phyloP scores from a whole-genome alignment of 768 basidiomycete species.

The Rhodotorula taiwanensis region DNA sequence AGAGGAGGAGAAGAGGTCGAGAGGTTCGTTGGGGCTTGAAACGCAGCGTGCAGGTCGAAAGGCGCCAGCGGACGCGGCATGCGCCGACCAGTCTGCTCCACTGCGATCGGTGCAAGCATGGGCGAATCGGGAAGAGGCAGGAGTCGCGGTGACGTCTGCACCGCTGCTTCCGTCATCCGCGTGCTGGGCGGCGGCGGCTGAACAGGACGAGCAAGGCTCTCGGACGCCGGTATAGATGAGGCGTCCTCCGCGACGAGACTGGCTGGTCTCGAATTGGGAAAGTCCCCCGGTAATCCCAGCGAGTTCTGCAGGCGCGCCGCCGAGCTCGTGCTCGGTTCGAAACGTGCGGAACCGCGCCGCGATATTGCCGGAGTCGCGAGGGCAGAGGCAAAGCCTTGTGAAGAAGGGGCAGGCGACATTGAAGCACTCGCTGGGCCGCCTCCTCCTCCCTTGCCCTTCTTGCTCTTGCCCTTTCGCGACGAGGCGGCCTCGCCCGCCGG shows the following conservation, averaged over 20 bases:
- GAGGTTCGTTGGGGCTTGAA: conserved; percentile 18
- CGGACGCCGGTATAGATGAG: not conserved
- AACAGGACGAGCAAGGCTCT: not conserved
- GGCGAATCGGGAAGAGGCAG: not conserved
- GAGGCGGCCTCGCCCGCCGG: not conserved
- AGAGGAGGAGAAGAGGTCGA: not conserved
- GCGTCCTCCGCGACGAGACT: not conserved
- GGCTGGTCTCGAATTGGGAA: not conserved
- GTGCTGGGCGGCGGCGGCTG: not conserved
- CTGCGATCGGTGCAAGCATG: not conserved
- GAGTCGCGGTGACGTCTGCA: conserved; percentile 14
- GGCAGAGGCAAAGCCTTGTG: too few relatives aligned
- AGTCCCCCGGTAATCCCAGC: not conserved
- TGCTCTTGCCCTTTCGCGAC: too few relatives aligned
- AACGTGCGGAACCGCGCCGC: too few relatives aligned
- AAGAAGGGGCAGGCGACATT: not conserved
- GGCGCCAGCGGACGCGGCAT: conserved; percentile 1
- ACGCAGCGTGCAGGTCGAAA: conserved; percentile 34
- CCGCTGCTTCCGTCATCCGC: not conserved
- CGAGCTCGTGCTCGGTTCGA: too few relatives aligned
- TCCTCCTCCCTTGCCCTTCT: not conserved
- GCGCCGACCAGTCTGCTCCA: not conserved
- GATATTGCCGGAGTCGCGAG: too few relatives aligned
- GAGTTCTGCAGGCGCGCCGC: too few relatives aligned
- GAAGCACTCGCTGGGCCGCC: not conserved